Conservation (phyloP, 768 basidiomycete species). For the Collybia mongolica region DNA sequence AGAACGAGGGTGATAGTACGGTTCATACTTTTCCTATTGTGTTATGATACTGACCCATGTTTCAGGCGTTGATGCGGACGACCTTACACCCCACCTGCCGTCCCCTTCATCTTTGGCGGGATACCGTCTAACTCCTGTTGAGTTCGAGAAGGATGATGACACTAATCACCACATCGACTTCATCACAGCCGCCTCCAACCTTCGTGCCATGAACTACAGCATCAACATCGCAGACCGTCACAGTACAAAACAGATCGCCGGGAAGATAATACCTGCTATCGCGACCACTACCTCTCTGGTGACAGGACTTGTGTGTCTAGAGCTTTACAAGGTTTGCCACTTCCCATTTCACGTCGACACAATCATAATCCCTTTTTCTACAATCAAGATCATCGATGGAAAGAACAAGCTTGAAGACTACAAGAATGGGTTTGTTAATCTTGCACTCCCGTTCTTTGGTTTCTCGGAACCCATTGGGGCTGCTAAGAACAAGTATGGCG, state of each 20-base stretch:
- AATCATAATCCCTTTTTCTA: slow-evolving; percentile 1
- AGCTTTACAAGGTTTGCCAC: slow-evolving; percentile 85
- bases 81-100: slow-evolving; percentile 71
- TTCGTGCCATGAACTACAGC: slow-evolving; percentile 93
- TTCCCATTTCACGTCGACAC: not conserved
- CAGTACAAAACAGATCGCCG: slow-evolving; percentile 95
- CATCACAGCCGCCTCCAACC: slow-evolving; percentile 96
- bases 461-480: slow-evolving; percentile 97
- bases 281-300: slow-evolving; percentile 97
- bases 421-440: slow-evolving; percentile 98
- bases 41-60: slow-evolving; percentile 2
- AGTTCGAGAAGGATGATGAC: slow-evolving; percentile 99
- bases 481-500: slow-evolving; percentile 82
- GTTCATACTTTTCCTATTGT: not conserved
- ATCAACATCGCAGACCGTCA: slow-evolving; percentile 87
- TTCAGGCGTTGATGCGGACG: slow-evolving; percentile 52
- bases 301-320: slow-evolving; percentile 93
- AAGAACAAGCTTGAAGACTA: slow-evolving; percentile 92
- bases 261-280: slow-evolving; percentile 99
- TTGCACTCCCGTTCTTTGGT: slow-evolving; percentile 97
- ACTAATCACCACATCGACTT: slow-evolving; percentile 98
- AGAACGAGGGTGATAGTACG: slow-evolving; percentile 43
- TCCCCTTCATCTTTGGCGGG: slow-evolving; percentile 90
- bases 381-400: slow-evolving; percentile 82
- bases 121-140: slow-evolving; percentile 93